Base-by-base conservation (phyloP, 805 yeast species). In the Metschnikowia colocasiae region DNA sequence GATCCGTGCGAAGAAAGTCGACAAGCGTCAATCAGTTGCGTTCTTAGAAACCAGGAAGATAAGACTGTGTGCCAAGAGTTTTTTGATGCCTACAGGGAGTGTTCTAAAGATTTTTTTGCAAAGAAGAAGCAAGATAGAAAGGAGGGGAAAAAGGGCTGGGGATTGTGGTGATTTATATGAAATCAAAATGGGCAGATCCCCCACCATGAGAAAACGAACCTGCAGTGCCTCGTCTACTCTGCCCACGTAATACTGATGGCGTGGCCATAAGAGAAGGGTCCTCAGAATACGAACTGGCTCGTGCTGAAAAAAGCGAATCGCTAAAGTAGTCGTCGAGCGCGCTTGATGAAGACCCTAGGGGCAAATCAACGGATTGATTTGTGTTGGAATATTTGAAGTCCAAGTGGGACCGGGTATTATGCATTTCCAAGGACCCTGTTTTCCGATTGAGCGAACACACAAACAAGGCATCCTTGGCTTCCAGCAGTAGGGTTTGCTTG, bases 1-100 rank as follows among this genome's bases (percentile, higher is more conserved):
- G 97, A 92, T 62, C 99, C 99, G 0, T 92, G 99, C 65, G 85
- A 83, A 40, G 94, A 90, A 59, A 83, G 94, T 31, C 77, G 97
- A 8, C 83, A 82, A 61, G 92, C 95, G 82, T 87, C 96, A 37
- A 72, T 90, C 54, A 79, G 79, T 54, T 92, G 99, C 59, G 71
- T 92, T 63, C 92, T 88, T 57, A 65, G 85, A 42, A 87, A 91
- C 60, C 72, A 88, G 80, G 72, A 79, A 74, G 71, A 81, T 61
- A 59, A 81, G 73, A 45, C 75, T 65, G 67, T 89, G 84, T 71
- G 80, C 68, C 63, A 71, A 51, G 95, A 86, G 49, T 92, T 87
- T 61, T 94, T 92, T 63, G 89, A 84, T 58, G 97, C 97, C 0
- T 92, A 92, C 63, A 75, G 92, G 50, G 99, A 92, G 59, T 92